Percentiles rank a stretch among this genome's conserved stretches.
Conservation (phyloP, 2,329 filamentous ascomycete species). For the Periconia digitata region DNA sequence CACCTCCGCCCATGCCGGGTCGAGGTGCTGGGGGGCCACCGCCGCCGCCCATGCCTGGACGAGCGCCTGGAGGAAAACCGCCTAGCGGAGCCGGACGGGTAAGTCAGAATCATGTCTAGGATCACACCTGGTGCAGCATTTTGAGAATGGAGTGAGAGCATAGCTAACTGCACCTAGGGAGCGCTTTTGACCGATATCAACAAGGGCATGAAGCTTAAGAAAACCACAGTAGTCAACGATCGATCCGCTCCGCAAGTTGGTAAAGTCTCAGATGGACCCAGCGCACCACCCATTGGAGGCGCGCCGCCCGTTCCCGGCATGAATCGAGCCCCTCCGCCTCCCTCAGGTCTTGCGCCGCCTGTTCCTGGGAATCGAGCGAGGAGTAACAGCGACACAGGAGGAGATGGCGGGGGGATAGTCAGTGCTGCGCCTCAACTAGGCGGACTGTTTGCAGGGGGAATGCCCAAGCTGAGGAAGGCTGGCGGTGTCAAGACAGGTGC, state of each 20-base stretch:
- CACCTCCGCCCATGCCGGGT: constrained; percentile 42
- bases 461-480: constrained; percentile 90
- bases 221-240: constrained; percentile 82
- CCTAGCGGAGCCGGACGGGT: constrained; percentile 39
- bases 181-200: constrained; percentile 85
- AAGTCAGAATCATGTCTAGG: constrained; percentile 9
- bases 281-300: constrained; percentile 66
- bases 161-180: constrained; percentile 58
- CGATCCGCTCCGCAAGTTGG: constrained; percentile 77
- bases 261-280: constrained; percentile 57
- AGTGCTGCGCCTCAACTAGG: constrained; percentile 70
- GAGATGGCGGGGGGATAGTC: constrained; percentile 22
- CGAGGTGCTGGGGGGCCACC: constrained; percentile 40
- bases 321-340: constrained; percentile 49
- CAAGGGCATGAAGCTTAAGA: constrained; percentile 79
- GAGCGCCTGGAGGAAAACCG: constrained; percentile 34
- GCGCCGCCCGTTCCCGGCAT: constrained; percentile 79
- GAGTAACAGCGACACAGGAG: constrained; percentile 78
- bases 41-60: constrained; percentile 40
- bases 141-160: neutral
- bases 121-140: neutral
- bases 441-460: constrained; percentile 88
- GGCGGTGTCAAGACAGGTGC: constrained; percentile 66
- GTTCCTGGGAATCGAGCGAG: constrained; percentile 65
- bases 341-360: constrained; percentile 70